Conservation (phyloP, 148 eudicot genomes). For the Cornus suecica region DNA sequence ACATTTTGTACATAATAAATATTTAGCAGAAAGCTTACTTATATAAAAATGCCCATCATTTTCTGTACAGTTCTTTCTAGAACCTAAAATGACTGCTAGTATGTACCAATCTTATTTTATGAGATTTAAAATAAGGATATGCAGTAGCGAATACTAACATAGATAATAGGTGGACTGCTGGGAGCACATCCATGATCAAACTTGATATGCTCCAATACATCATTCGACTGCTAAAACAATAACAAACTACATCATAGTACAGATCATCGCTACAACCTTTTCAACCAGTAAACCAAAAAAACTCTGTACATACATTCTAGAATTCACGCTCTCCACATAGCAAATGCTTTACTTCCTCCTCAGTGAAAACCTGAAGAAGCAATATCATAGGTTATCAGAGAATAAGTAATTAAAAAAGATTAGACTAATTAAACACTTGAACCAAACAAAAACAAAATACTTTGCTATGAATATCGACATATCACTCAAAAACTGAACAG, state of each 20-base stretch:
- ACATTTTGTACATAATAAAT: not conserved
- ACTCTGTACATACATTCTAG: conserved; percentile 63
- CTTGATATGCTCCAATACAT: conserved; percentile 80
- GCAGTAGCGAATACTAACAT: conserved; percentile 39
- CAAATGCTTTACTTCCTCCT: conserved; percentile 77
- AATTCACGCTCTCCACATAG: conserved; percentile 85
- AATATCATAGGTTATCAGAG: conserved; percentile 3
- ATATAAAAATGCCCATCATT: too few relatives aligned
- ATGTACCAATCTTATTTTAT: conserved; percentile 2
- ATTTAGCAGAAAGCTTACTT: not conserved
- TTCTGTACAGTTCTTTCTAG: not conserved
- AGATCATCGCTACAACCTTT: not conserved
- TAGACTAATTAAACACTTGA: conserved; percentile 2
- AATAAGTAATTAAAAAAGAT: not conserved
- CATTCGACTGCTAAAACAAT: conserved; percentile 53
- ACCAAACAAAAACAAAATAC: not conserved
- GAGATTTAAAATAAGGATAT: not conserved
- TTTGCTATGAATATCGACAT: not conserved
- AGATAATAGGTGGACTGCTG: conserved; percentile 74
- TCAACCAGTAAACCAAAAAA: not conserved
- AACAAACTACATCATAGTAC: conserved; percentile 6
- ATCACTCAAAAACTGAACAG: not conserved
- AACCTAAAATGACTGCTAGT: too few relatives aligned
- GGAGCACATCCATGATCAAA: conserved; percentile 94
- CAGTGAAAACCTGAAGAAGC: conserved; percentile 62